Evolutionary conservation across 192 early-diverging fungal species (phyloP).

Genomic region (Oehlia diaphana): DNA sequence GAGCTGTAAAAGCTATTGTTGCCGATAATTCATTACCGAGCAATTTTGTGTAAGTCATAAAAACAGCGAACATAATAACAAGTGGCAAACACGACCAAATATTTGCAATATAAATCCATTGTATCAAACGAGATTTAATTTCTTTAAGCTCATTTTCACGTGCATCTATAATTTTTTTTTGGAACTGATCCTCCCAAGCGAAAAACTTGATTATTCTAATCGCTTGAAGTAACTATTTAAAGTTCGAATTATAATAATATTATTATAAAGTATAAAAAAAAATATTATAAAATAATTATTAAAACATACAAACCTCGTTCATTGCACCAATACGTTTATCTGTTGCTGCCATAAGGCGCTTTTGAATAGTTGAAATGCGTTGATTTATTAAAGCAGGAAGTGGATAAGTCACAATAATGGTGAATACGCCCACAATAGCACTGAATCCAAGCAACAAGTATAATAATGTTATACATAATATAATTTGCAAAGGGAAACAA

Average conservation of each 20-base stretch:
- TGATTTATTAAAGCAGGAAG: slow-evolving; percentile 50
- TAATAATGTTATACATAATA: slow-evolving; percentile 68
- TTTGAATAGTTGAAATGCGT: slow-evolving; percentile 52
- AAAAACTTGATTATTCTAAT: slow-evolving; percentile 95
- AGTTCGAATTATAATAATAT: not conserved
- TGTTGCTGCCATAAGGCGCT: slow-evolving; percentile 54
- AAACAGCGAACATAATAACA: slow-evolving; percentile 59
- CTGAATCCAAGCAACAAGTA: slow-evolving; percentile 78
- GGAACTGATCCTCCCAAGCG: slow-evolving; percentile 80
- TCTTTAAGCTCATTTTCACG: slow-evolving; percentile 66
- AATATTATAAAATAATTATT: not conserved
- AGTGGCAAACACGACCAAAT: slow-evolving; percentile 62
- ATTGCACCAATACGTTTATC: slow-evolving; percentile 82
- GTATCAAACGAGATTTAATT: slow-evolving; percentile 50
- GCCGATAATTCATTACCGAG: slow-evolving; percentile 45
- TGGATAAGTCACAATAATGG: slow-evolving; percentile 67
- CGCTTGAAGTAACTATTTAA: slow-evolving; percentile 59
- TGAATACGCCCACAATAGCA: slow-evolving; percentile 75
- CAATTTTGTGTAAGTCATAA: slow-evolving; percentile 60
- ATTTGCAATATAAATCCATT: slow-evolving; percentile 58
- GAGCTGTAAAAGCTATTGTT: slow-evolving; percentile 56
- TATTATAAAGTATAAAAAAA: not conserved
- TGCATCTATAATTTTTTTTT: slow-evolving; percentile 61
- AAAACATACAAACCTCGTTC: slow-evolving; percentile 64
- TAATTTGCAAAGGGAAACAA: slow-evolving; percentile 63